These are phyloP conservation scores for Saccharata proteae DNA, from an alignment of 2,329 filamentous ascomycete genomes.

Conservation along the genomic window DNA sequence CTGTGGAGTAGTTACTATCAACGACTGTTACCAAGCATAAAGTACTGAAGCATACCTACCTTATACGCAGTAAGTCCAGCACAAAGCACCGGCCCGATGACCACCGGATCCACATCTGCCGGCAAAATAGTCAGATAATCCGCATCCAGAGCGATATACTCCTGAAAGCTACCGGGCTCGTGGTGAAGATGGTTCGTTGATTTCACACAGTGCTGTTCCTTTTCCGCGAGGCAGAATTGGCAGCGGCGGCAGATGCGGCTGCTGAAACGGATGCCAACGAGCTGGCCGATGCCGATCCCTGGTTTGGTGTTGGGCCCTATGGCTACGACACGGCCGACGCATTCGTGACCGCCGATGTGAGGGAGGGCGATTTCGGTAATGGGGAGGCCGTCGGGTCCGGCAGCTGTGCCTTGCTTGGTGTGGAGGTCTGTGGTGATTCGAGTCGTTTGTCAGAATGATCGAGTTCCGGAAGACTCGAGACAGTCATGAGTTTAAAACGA, in stretches of 20 bases:
- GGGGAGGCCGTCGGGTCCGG: slow-evolving; percentile 26
- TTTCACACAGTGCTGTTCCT: slow-evolving; percentile 29
- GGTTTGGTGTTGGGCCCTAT: slow-evolving; percentile 12
- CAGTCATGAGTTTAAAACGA: background rate
- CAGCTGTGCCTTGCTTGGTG: slow-evolving; percentile 20
- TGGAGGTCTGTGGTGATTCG: too few relatives aligned
- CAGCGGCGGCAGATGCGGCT: slow-evolving; percentile 32
- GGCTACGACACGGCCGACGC: background rate
- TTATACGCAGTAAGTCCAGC: slow-evolving; percentile 35
- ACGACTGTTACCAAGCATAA: too few relatives aligned
- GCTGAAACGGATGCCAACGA: slow-evolving; percentile 33
- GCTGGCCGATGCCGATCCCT: slow-evolving; percentile 24
- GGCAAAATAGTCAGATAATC: slow-evolving; percentile 32
- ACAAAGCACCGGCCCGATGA: slow-evolving; percentile 32
- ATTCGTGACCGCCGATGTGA: background rate
- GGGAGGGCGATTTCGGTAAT: slow-evolving; percentile 34
- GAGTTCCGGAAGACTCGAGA: too few relatives aligned
- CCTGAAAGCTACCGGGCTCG: slow-evolving; percentile 34
- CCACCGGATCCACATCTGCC: slow-evolving; percentile 29
- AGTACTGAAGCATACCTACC: slow-evolving; percentile 10
- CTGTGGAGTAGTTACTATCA: background rate
- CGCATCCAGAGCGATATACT: slow-evolving; percentile 33
- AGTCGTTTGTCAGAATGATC: too few relatives aligned
- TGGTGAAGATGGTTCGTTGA: slow-evolving; percentile 35
- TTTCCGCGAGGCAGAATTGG: slow-evolving; percentile 30